Percentiles rank a stretch among this genome's conserved stretches.
These are phyloP conservation scores for Speleostelium caveatum DNA, from an alignment of 78 protist species.

Conservation along the genomic window DNA sequence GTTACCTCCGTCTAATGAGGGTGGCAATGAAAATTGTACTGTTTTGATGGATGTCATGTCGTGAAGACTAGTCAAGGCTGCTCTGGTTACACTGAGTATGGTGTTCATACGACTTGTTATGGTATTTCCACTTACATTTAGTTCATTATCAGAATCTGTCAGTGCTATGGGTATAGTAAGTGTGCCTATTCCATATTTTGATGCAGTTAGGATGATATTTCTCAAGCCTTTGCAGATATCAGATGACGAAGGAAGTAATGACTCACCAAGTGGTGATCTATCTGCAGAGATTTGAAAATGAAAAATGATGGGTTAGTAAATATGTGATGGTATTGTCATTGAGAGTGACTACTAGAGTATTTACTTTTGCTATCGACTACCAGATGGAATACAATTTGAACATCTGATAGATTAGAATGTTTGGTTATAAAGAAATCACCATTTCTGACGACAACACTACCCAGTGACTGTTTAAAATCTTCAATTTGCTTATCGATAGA, in stretches of 20 bases:
- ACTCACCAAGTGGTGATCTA: constrained; percentile 65
- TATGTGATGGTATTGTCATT: background rate
- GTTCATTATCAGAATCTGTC: constrained; percentile 51
- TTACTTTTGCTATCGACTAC: constrained; percentile 53
- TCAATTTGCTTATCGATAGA: constrained; percentile 56
- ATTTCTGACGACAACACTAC: background rate
- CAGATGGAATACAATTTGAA: constrained; percentile 69
- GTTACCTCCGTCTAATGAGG: constrained; percentile 55
- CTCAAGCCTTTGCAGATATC: constrained; percentile 60
- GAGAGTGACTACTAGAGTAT: no score
- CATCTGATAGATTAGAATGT: constrained; percentile 75
- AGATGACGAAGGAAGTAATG: constrained; percentile 36
- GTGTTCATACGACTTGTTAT: background rate
- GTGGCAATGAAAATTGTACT: constrained; percentile 56
- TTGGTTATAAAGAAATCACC: constrained; percentile 75
- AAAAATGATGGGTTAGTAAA: background rate
- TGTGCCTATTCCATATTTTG: constrained; percentile 70
- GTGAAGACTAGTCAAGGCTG: constrained; percentile 49
- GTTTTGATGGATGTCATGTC: constrained; percentile 58
- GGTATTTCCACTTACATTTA: background rate
- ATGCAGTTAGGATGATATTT: constrained; percentile 59
- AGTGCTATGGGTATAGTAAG: constrained; percentile 59
- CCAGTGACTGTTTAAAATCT: constrained; percentile 7
- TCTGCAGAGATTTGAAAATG: background rate
- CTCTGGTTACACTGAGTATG: constrained; percentile 43